Base-by-base conservation (phyloP, 805 yeast genomes). In the Maudiozyma bulderi region DNA sequence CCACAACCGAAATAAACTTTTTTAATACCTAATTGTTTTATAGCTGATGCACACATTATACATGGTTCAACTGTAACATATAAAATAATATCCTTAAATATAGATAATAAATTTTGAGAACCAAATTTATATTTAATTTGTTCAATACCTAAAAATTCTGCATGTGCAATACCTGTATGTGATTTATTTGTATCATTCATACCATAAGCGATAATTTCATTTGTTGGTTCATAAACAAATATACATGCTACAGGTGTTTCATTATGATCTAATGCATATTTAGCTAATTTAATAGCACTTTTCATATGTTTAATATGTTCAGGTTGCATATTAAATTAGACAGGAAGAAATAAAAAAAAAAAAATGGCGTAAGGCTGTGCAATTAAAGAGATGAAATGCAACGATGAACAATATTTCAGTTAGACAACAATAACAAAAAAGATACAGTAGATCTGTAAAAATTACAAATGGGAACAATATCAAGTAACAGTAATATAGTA, bases 51-150 rank as follows among this genome's bases (percentile, higher is more conserved):
- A 70, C 99, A 93, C 99, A 93, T 93, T 7, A 93, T 84, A 62
- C 99, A 93, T 0, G 99, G 99, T 66, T 93, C 99, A 0, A 93
- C 97, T 0, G 98, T 89, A 29, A 93, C 99, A 64, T 89, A 91
- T 7, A 93, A 72, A 32, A 79, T 81, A 3, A 86, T 72, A 29
- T 81, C 76, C 38, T 65, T 58, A 57, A 87, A 78, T 8, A 77
- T 62, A 1, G 61, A 53, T 28, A 58, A 54, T 10, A 72, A 55
- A 14, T 56, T 50, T 3, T 52, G 52, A 3, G 50, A 47, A 14
- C 57, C 60, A 47, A 47, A 35, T 44, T 66, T 59, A 5, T 60
- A 54, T 37, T 75, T 63, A 8, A 84, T 75, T 31, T 67, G 62
- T 43, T 80, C 80, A 13, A 88, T 82, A 0, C 91, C 96, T 50